Base-by-base conservation (phyloP, 306 rosid genomes). In the Biancaea sappan region DNA sequence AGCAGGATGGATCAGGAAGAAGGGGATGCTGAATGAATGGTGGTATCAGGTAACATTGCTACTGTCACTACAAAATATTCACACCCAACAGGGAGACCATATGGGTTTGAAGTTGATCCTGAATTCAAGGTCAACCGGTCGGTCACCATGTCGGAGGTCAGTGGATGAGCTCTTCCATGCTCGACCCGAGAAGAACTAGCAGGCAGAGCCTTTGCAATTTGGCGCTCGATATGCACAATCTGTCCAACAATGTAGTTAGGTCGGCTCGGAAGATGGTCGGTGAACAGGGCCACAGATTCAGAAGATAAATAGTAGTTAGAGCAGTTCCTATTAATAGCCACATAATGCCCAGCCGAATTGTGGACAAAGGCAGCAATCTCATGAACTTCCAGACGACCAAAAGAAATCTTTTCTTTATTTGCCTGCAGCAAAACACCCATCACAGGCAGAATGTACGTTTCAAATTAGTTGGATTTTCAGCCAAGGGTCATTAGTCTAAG, bases 1-100 rank as follows among this genome's bases (percentile, higher is more conserved):
- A 58, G 90, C 92, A 86, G 86, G 92, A 88, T 90, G 87, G 92
- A 90, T 95, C 99, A 95, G 97, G 99, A 95, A 95, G 99, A 95
- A 95, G 97, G 79, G 76, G 96, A 72, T 50, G 95, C 71, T 74
- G 96, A 87, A 90, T 89, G 96, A 95, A 95, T 88, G 62, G 88
- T 75, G 81, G 88, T 84, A 81, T 85, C 99, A 22, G 99, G 99
- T 86, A 95, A 88, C 97, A 95, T 90, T 53, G 99, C 99, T 86
- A 92, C 85, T 60, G 99, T 95, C 83, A 92, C 99, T 72, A 95
- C 76, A 67, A 88, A 95, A 84, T 85, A 95, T 92, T 95, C 99
- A 87, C 97, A 88, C 69, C 99, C 99, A 76, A 86, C 78, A n/a
- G 98, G 96, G 84, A 92, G 94, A 90, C 92, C 89, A 41, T 84